Conservation (phyloP, 2,329 filamentous ascomycete genomes). For the Gnomoniopsis smithogilvyi region DNA sequence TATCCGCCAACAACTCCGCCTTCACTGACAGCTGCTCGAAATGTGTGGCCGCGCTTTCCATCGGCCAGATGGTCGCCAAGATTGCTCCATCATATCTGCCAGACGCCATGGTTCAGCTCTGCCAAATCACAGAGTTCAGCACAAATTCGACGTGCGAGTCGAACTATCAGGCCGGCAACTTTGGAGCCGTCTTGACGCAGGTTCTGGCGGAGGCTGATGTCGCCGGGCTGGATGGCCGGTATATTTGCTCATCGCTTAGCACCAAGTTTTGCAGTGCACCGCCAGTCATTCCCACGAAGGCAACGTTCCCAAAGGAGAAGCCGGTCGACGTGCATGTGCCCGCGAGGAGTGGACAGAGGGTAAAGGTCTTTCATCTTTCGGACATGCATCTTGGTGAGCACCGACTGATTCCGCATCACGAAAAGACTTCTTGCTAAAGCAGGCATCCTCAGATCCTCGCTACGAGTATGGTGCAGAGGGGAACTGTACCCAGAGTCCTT, state of each 20-base stretch:
- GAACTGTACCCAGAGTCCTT: conserved; percentile 48
- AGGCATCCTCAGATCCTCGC: conserved; percentile 38
- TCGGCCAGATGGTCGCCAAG: conserved; percentile 47
- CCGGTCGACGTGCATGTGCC: conserved; percentile 41
- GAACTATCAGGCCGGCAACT: conserved; percentile 42
- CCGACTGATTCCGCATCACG: background rate
- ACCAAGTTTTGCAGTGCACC: conserved; percentile 46
- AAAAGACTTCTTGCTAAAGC: background rate
- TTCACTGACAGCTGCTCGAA: conserved; percentile 45
- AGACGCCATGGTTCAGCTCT: conserved; percentile 47
- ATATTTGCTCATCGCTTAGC: conserved; percentile 51
- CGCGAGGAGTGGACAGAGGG: conserved; percentile 46
- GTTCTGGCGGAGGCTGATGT: conserved; percentile 51
- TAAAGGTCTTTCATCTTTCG: conserved; percentile 54
- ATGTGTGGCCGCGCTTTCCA: conserved; percentile 48
- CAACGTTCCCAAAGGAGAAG: conserved; percentile 52
- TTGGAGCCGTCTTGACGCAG: conserved; percentile 56
- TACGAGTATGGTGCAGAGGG: conserved; percentile 51
- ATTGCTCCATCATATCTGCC: conserved; percentile 46
- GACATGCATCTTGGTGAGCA: conserved; percentile 46
- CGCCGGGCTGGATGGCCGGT: conserved; percentile 50
- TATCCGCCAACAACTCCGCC: conserved; percentile 31
- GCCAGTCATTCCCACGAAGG: conserved; percentile 39
- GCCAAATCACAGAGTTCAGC: conserved; percentile 43
- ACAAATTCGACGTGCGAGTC: conserved; percentile 44